Conservation (phyloP, 495 filamentous ascomycete genomes). For the Chaetomium fimeti region DNA sequence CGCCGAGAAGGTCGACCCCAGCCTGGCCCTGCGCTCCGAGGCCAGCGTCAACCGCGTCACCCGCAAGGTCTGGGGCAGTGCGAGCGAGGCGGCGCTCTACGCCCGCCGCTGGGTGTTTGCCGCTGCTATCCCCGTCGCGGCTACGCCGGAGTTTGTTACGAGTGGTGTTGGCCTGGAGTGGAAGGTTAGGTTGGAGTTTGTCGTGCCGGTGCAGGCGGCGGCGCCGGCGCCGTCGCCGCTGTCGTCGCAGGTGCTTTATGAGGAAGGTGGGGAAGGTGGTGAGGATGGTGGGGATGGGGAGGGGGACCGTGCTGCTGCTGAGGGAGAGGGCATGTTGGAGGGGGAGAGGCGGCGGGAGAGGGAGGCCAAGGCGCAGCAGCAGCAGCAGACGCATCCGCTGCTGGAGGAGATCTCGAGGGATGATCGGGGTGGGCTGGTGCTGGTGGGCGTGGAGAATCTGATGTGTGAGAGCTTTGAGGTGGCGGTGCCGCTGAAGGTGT, state of each 20-base stretch:
- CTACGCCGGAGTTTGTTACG: constrained; percentile 87
- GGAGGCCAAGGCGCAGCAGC: background rate
- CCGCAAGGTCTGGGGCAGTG: constrained; percentile 69
- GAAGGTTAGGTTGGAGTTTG: constrained; percentile 86
- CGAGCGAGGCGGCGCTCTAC: constrained; percentile 77
- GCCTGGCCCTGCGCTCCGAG: constrained; percentile 77
- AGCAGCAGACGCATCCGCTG: constrained; percentile 38
- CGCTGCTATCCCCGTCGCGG: constrained; percentile 72
- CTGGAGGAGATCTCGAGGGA: constrained; percentile 65
- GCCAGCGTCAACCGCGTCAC: constrained; percentile 84
- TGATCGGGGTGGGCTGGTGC: constrained; percentile 64
- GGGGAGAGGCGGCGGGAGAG: background rate
- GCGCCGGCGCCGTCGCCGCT: background rate
- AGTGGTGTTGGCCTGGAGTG: constrained; percentile 81
- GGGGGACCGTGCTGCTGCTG: background rate
- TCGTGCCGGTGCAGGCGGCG: constrained; percentile 51
- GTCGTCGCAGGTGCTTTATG: constrained; percentile 11
- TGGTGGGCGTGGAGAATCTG: constrained; percentile 72
- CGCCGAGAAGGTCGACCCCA: constrained; percentile 70
- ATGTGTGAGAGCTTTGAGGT: constrained; percentile 89
- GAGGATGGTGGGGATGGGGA: constrained; percentile 5
- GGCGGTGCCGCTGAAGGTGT: constrained; percentile 76
- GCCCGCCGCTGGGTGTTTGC: constrained; percentile 73
- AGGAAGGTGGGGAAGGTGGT: constrained; percentile 12
- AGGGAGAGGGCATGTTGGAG: constrained; percentile 1